phyloP scores from a whole-genome alignment of 1,284 basidiomycete species.

The Malassezia dermatis region DNA sequence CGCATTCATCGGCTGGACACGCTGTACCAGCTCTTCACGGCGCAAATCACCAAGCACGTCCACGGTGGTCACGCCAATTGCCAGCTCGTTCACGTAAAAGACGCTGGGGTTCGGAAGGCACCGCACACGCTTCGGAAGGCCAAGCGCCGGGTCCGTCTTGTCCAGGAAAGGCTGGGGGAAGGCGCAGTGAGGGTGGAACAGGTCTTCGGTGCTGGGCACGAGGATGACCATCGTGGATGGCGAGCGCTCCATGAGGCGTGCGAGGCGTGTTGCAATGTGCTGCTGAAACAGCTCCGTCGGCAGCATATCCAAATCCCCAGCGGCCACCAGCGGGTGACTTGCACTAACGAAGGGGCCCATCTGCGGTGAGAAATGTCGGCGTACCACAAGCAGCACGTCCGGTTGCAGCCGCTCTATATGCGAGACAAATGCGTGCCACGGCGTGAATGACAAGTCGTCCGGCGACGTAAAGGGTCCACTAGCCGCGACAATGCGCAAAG shows the following conservation, averaged over 20 bases:
- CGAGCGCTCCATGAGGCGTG: conserved; percentile 56
- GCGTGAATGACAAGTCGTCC: conserved; percentile 26
- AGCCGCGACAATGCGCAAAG: conserved; percentile 24
- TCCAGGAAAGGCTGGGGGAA: conserved; percentile 74
- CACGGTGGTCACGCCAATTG: conserved; percentile 67
- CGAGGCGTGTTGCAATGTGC: conserved; percentile 59
- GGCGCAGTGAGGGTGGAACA: conserved; percentile 52
- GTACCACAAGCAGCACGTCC: conserved; percentile 64
- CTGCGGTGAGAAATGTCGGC: conserved; percentile 52
- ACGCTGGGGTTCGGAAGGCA: conserved; percentile 75
- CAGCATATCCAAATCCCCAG: conserved; percentile 32
- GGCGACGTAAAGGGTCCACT: conserved; percentile 31
- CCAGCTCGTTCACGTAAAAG: conserved; percentile 73
- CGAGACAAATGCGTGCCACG: conserved; percentile 38
- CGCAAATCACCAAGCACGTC: conserved; percentile 81
- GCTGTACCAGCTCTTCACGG: conserved; percentile 69
- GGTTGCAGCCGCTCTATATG: conserved; percentile 54
- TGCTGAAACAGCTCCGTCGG: conserved; percentile 63
- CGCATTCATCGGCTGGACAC: conserved; percentile 50
- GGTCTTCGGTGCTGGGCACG: conserved; percentile 70
- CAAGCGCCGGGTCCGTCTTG: conserved; percentile 41
- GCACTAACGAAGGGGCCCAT: conserved; percentile 15
- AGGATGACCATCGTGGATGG: conserved; percentile 64
- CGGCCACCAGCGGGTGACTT: background rate
- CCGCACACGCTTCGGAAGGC: conserved; percentile 55